A percentile compares a stretch with the other conserved stretches of the same genome.
These are phyloP conservation scores for Peronosclerospora sorghi DNA, from an alignment of 352 stramenopile genomes.

Conservation along the genomic window DNA sequence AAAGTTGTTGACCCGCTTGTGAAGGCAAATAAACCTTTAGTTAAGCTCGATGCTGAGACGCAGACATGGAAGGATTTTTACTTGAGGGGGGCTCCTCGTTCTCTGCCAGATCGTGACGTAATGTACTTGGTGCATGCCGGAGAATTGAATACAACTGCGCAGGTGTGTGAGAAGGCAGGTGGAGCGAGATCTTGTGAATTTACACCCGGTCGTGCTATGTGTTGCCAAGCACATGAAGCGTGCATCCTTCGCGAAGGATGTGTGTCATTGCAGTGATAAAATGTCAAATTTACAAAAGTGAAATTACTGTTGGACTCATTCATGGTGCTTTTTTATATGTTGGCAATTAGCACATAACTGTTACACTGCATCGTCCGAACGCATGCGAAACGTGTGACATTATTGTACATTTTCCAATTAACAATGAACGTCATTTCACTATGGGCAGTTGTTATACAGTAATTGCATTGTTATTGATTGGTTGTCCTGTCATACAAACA, in stretches of 20 bases:
- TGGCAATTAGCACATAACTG: too few relatives aligned
- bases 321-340: too few relatives aligned
- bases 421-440: too few relatives aligned
- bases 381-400: too few relatives aligned
- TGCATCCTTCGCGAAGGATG: constrained; percentile 57
- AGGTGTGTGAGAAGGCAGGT: constrained; percentile 22
- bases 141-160: constrained; percentile 23
- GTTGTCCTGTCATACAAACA: too few relatives aligned
- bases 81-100: constrained; percentile 30
- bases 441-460: too few relatives aligned
- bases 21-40: constrained; percentile 22
- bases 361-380: too few relatives aligned
- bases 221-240: constrained; percentile 53
- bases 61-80: constrained; percentile 37
- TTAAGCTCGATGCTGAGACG: constrained; percentile 24
- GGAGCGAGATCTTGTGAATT: constrained; percentile 57
- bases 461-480: too few relatives aligned
- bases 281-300: too few relatives aligned
- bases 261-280: constrained; percentile 20
- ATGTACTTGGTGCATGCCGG: constrained; percentile 31
- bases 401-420: too few relatives aligned
- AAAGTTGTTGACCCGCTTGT: constrained; percentile 38
- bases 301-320: too few relatives aligned
- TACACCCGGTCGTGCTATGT: constrained; percentile 52
- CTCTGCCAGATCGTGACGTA: constrained; percentile 42